Evolutionary conservation across 1,284 basidiomycete genomes (phyloP), one percentile per base, ranked within the genome.

Genomic region (Fomitopsis pinicola): DNA sequence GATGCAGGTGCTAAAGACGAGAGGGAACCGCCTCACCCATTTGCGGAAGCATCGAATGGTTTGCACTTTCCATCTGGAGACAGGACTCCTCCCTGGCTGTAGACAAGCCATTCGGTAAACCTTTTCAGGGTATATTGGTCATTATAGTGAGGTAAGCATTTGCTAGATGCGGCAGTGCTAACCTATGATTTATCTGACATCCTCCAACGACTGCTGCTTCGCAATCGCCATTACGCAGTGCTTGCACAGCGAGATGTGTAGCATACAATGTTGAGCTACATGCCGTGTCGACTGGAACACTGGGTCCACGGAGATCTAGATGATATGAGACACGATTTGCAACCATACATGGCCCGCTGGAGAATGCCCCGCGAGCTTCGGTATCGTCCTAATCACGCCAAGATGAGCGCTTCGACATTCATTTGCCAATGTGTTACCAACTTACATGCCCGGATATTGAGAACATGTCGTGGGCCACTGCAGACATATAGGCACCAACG

Each of bases 251-350:
- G 19, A 83, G 73, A 65, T 83, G 80, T 44, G 78, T 73, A 5
- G 78, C 80, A 7, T 75, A 78, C 9, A 80, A 68, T 44, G 74
- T 77, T 36, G 80, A 82, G 55, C 77, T 81, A 63, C 82, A 84
- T 3, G 80, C 82, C 0, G 82, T 82, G 63, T 83, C 82, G 0
- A 78, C 63, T 8, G 79, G 77, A 35, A 83, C 62, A 1, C 81
- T 82, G 14, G 81, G 82, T 6, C 77, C 77, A 0, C 68, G 70
- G 22, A 83, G 68, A 65, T 84, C 80, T 42, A 84, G 73, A 50
- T 78, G 75, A 61, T 82, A 81, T 10, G 82, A 81, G 14, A 83
- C 72, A 26, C 75, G 72, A 64, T 83, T 82, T 6, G 81, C 79
- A 10, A 78, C 67, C 68, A 77, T 77, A n/a, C 68, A 67, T 7